phyloP scores from a whole-genome alignment of 176 grass and related monocot species.

The Oryza meridionalis region DNA sequence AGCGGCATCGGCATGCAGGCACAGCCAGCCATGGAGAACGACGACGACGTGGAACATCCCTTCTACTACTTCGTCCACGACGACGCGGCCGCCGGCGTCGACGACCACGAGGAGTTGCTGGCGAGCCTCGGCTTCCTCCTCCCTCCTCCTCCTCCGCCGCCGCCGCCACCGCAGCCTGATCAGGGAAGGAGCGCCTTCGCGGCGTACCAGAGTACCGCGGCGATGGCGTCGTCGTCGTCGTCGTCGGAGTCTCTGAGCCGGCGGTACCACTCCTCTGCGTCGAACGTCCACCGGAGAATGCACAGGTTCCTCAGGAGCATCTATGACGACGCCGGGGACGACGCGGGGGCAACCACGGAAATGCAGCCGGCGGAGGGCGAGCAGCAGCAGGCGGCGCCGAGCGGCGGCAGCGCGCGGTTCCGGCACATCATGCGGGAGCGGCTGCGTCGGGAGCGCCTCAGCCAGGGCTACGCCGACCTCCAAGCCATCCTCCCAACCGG shows the following conservation, averaged over 20 bases:
- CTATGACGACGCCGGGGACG: neutral
- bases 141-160: no score
- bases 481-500: conserved; percentile 36
- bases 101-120: conserved; percentile 6
- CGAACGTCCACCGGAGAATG: conserved; percentile 42
- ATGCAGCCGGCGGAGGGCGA: neutral
- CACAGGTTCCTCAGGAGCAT: conserved; percentile 20
- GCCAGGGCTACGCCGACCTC: conserved; percentile 57
- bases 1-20: neutral
- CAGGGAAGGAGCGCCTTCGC: conserved; percentile 20
- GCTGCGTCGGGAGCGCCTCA: conserved; percentile 53
- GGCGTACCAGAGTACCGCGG: conserved; percentile 12
- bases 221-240: neutral
- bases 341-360: neutral
- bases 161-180: neutral
- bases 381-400: neutral
- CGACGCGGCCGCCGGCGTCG: neutral
- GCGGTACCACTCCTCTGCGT: neutral
- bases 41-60: neutral
- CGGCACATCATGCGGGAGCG: conserved; percentile 59
- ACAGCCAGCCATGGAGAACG: conserved; percentile 22
- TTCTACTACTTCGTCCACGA: conserved; percentile 27
- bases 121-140: conserved; percentile 9
- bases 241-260: neutral
- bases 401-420: conserved; percentile 38